phyloP scores from a whole-genome alignment of 768 basidiomycete species.

The Phaeotremella skinneri region DNA sequence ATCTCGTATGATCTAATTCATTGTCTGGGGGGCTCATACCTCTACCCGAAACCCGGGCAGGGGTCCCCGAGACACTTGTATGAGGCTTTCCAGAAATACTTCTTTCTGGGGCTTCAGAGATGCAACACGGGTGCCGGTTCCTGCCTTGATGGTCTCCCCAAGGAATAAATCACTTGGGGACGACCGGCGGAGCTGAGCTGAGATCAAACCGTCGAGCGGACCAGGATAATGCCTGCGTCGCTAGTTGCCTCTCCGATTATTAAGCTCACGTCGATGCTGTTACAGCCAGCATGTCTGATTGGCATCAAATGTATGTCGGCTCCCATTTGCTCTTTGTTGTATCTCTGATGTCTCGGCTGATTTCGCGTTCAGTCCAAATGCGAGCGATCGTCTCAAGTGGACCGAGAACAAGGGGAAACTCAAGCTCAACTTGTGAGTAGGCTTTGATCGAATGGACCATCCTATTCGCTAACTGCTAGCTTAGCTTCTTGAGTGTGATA shows the following conservation, averaged over 20 bases:
- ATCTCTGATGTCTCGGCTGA: conserved; percentile 7
- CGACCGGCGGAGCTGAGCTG: conserved; percentile 34
- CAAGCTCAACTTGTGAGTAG: conserved; percentile 52
- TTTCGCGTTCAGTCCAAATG: conserved; percentile 46
- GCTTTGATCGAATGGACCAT: neutral
- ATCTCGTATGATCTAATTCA: too few species aligned
- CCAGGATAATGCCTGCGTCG: conserved; percentile 54
- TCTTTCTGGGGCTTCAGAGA: conserved; percentile 14
- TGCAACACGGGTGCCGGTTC: conserved; percentile 37
- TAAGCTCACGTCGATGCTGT: conserved; percentile 30
- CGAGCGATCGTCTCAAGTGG: conserved; percentile 47
- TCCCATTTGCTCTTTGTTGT: neutral
- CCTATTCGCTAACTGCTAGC: neutral
- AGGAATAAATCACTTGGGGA: conserved; percentile 8
- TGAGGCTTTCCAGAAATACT: too few species aligned
- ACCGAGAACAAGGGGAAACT: conserved; percentile 49
- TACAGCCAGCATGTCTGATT: conserved; percentile 24
- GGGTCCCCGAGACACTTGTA: too few species aligned
- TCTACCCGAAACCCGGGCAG: too few species aligned
- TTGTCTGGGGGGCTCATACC: too few species aligned
- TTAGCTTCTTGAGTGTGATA: conserved; percentile 51
- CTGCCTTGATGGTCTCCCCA: neutral
- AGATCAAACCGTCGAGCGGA: conserved; percentile 54
- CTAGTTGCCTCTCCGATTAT: conserved; percentile 40
- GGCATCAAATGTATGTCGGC: conserved; percentile 40